These are phyloP conservation scores for Karstenula rhodostoma DNA, from an alignment of 2,329 filamentous ascomycete species.

Conservation along the genomic window DNA sequence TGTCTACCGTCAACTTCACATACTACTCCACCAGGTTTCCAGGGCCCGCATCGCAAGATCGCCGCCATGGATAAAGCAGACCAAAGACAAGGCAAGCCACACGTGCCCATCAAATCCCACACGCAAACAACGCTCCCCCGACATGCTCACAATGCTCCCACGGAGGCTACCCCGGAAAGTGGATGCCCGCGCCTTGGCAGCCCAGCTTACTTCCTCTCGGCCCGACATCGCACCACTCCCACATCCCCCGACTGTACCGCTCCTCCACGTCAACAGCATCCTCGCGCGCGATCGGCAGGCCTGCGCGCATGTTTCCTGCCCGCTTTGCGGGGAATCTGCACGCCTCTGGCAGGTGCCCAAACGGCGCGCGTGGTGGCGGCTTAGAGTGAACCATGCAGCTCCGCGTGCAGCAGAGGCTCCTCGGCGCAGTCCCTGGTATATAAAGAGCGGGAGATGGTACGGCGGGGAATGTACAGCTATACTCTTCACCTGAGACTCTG, in stretches of 20 bases:
- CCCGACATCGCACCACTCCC: slow-evolving; percentile 9
- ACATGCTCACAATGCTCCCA: background rate
- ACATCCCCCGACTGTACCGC: background rate
- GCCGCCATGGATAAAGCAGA: background rate
- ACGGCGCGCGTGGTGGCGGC: slow-evolving; percentile 1
- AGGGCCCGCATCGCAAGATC: too few relatives aligned
- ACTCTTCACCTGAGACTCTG: background rate
- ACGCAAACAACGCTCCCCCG: background rate
- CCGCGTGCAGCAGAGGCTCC: background rate
- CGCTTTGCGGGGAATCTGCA: background rate
- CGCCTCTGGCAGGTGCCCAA: background rate
- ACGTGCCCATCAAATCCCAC: background rate
- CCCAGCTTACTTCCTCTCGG: slow-evolving; percentile 1
- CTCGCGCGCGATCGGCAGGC: slow-evolving; percentile 1
- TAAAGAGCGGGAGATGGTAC: background rate
- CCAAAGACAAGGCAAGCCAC: background rate
- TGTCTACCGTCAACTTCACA: background rate
- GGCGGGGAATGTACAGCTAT: background rate
- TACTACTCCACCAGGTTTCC: too few relatives aligned
- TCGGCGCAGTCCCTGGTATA: background rate
- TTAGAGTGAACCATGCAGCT: slow-evolving; percentile 2
- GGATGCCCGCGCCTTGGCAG: background rate
- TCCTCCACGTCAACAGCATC: background rate
- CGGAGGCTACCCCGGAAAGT: background rate
- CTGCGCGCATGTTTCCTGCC: background rate